Evolutionary conservation across 305 asterid species (phyloP).

Genomic region (Plantago coronopus): DNA sequence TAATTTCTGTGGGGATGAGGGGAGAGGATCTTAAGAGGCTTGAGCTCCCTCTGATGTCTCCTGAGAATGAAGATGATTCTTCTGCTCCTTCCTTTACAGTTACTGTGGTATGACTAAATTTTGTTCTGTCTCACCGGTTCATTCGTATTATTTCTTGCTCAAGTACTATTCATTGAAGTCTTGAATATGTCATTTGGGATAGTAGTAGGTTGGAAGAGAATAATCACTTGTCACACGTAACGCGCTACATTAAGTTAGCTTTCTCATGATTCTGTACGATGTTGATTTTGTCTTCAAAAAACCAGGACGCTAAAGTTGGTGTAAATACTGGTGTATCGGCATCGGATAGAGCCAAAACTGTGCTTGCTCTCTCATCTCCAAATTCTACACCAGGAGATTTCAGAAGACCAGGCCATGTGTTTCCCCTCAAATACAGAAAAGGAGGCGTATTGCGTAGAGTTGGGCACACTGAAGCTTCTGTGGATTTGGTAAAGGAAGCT

Average conservation of each 20-base stretch:
- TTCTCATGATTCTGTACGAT: not conserved
- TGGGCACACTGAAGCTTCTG: slow-evolving; percentile 82
- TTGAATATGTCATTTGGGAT: no score
- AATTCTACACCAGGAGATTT: slow-evolving; percentile 63
- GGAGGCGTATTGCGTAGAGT: slow-evolving; percentile 75
- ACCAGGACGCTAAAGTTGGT: slow-evolving; percentile 73
- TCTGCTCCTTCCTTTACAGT: slow-evolving; percentile 80
- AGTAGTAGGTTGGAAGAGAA: no score
- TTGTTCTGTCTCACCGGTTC: not conserved
- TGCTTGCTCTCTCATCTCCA: slow-evolving; percentile 58
- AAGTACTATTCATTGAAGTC: not conserved
- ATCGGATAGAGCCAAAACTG: slow-evolving; percentile 73
- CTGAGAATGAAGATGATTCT: slow-evolving; percentile 58
- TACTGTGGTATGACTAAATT: slow-evolving; percentile 58
- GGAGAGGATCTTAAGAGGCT: slow-evolving; percentile 66
- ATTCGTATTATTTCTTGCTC: no score
- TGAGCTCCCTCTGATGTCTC: slow-evolving; percentile 72
- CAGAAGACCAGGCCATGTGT: slow-evolving; percentile 79
- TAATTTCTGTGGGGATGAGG: slow-evolving; percentile 78
- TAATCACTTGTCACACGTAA: no score
- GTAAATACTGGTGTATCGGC: slow-evolving; percentile 69
- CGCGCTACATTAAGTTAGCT: no score
- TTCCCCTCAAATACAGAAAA: slow-evolving; percentile 67
- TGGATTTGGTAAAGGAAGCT: slow-evolving; percentile 54
- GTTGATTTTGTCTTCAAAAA: not conserved